phyloP scores from a whole-genome alignment of 2,329 filamentous ascomycete genomes.

The Cercospora brassicicola region DNA sequence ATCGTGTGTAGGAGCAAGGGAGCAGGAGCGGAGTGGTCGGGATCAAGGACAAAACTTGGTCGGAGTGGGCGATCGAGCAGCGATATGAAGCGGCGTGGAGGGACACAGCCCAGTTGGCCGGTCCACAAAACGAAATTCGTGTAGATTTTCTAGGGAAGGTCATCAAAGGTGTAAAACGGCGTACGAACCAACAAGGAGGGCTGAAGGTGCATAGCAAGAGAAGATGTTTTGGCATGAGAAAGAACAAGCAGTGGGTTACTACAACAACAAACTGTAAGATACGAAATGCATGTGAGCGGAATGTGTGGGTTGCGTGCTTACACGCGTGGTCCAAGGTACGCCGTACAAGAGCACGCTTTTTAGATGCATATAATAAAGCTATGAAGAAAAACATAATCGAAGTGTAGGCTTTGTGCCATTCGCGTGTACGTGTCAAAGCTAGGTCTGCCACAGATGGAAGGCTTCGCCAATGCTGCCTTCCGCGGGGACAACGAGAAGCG shows the following conservation, averaged over 20 bases:
- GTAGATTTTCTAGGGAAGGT: conserved; percentile 9
- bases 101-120: conserved; percentile 7
- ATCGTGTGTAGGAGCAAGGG: conserved; percentile 1
- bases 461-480: too few relatives aligned
- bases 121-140: conserved; percentile 9
- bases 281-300: conserved; percentile 14
- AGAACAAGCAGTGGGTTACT: background rate
- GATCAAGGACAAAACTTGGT: background rate
- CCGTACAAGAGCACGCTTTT: conserved; percentile 2
- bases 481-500: background rate
- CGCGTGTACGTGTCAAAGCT: background rate
- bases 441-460: too few relatives aligned
- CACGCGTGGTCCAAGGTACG: conserved; percentile 2
- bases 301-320: background rate
- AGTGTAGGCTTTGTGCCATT: background rate
- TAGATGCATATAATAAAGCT: conserved; percentile 12
- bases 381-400: background rate
- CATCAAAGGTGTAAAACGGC: conserved; percentile 9
- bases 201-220: conserved; percentile 7
- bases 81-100: background rate
- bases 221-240: conserved; percentile 10
- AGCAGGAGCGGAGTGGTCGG: background rate
- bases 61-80: background rate
- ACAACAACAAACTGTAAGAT: conserved; percentile 6
- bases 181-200: background rate